Conservation (phyloP, 768 basidiomycete species). For the Russula vinacea region DNA sequence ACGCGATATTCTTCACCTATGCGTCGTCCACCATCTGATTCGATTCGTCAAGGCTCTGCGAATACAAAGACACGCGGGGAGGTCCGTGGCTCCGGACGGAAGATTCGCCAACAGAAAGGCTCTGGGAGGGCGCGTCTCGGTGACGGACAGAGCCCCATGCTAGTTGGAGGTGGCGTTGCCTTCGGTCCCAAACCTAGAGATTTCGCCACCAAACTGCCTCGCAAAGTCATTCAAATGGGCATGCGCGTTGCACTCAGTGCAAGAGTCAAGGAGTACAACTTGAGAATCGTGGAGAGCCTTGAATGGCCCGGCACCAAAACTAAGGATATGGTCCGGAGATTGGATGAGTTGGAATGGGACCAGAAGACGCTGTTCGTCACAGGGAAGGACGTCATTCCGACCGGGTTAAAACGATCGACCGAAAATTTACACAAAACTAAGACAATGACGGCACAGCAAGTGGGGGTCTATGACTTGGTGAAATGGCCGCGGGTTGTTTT, state of each 20-base stretch:
- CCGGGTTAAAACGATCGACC: conserved; percentile 57
- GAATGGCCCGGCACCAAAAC: conserved; percentile 76
- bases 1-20: conserved; percentile 88
- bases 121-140: conserved; percentile 87
- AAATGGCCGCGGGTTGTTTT: conserved; percentile 80
- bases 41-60: conserved; percentile 87
- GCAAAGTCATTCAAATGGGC: conserved; percentile 90
- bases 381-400: conserved; percentile 53
- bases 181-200: conserved; percentile 91
- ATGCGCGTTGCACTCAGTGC: conserved; percentile 86
- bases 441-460: conserved; percentile 57
- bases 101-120: conserved; percentile 91
- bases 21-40: conserved; percentile 86
- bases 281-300: conserved; percentile 73
- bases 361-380: conserved; percentile 72
- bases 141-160: conserved; percentile 82
- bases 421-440: conserved; percentile 71
- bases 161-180: conserved; percentile 87
- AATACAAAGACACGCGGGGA: conserved; percentile 89
- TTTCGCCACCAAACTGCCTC: conserved; percentile 87
- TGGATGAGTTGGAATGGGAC: conserved; percentile 61
- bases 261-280: conserved; percentile 67
- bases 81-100: conserved; percentile 83
- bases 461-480: conserved; percentile 79
- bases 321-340: conserved; percentile 56